These are phyloP conservation scores for Arctium minus DNA, from an alignment of 129 eudicot species.

Conservation along the genomic window DNA sequence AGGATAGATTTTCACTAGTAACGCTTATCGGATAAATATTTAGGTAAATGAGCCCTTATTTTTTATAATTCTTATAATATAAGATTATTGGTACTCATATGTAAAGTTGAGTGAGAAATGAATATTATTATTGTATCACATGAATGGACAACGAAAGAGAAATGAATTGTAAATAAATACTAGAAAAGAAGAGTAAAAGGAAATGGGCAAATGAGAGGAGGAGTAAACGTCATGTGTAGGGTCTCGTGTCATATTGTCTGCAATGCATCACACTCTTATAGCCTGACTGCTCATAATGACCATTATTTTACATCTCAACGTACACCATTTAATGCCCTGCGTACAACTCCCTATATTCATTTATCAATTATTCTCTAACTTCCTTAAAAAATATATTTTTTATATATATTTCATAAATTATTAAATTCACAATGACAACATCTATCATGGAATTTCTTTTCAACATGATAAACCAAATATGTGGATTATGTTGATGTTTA, in stretches of 20 bases:
- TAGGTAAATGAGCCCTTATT: too few species aligned
- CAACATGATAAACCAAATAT: too few species aligned
- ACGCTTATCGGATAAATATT: too few species aligned
- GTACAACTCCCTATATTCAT: constrained; percentile 11
- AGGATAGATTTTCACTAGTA: too few species aligned
- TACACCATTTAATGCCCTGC: constrained; percentile 12
- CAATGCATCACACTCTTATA: constrained; percentile 23
- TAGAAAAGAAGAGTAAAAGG: neutral
- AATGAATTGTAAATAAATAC: neutral
- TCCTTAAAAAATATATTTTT: neutral
- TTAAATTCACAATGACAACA: neutral
- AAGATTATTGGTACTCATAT: too few species aligned
- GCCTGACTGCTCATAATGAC: constrained; percentile 38
- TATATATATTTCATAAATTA: neutral
- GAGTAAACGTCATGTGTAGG: constrained; percentile 19
- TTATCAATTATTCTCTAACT: neutral
- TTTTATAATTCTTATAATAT: too few species aligned
- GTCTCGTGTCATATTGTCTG: constrained; percentile 23
- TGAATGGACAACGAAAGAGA: neutral
- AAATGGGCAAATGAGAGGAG: neutral
- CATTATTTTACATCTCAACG: constrained; percentile 18
- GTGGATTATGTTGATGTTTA: too few species aligned
- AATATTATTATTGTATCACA: neutral
- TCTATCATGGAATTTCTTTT: neutral
- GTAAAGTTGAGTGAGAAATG: too few species aligned